phyloP scores from a whole-genome alignment of 106 monocot species.

The Phalaenopsis aphrodite region DNA sequence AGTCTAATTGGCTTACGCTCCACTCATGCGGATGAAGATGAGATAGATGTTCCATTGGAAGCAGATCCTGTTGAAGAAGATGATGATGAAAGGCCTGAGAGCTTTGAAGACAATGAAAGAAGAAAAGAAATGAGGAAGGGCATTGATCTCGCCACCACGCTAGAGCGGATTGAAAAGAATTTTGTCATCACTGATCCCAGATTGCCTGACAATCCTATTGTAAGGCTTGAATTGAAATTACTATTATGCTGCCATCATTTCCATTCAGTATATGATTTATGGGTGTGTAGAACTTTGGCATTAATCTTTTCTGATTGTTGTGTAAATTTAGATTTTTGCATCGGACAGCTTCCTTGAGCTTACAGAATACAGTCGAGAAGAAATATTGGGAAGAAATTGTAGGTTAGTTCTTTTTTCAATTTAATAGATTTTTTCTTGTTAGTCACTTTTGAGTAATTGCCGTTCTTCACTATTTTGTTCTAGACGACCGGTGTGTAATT shows the following conservation, averaged over 20 bases:
- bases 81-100: conserved; percentile 80
- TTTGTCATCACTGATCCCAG: conserved; percentile 99
- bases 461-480: not conserved
- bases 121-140: conserved; percentile 98
- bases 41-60: conserved; percentile 29
- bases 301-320: conserved; percentile 2
- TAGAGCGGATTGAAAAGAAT: conserved; percentile 98
- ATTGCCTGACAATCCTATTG: conserved; percentile 98
- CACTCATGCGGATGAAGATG: conserved; percentile 28
- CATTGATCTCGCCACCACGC: conserved; percentile 93
- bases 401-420: conserved; percentile 38
- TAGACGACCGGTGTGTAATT: not conserved
- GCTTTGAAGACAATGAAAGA: conserved; percentile 69
- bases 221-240: conserved; percentile 30
- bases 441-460: not conserved
- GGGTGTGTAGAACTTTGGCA: not conserved
- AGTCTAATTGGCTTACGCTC: conserved; percentile 70
- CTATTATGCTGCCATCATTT: not conserved
- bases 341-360: conserved; percentile 92
- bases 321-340: conserved; percentile 77
- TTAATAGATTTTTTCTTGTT: not conserved
- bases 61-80: conserved; percentile 39
- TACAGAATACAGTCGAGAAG: conserved; percentile 94
- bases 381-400: conserved; percentile 96
- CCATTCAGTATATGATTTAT: not conserved